Percentiles rank a stretch among this genome's conserved stretches.
These are phyloP conservation scores for Corrigiola litoralis DNA, from an alignment of 179 eudicot genomes.

Conservation along the genomic window DNA sequence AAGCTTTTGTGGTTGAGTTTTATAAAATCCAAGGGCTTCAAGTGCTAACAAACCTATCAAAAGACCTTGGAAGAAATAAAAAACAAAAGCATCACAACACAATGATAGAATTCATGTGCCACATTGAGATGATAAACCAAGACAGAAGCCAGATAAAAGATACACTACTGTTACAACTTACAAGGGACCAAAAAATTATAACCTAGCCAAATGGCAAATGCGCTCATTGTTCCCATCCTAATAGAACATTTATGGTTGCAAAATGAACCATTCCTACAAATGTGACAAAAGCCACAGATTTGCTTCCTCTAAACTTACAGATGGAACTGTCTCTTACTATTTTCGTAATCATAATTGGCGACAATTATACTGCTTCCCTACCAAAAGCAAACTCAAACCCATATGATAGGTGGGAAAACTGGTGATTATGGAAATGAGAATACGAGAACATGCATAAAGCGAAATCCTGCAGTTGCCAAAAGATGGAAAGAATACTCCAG, in stretches of 20 bases:
- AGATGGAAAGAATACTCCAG: background rate
- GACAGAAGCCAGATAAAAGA: too few species aligned
- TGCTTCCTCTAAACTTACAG: slow-evolving; percentile 8
- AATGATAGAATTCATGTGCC: too few species aligned
- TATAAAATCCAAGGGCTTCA: too few species aligned
- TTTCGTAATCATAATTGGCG: slow-evolving; percentile 2
- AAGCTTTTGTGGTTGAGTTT: too few species aligned
- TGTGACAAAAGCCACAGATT: background rate
- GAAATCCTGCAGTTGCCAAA: background rate
- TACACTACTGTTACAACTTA: background rate
- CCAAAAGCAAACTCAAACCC: slow-evolving; percentile 15
- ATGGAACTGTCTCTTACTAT: background rate
- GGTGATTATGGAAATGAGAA: background rate
- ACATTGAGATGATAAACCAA: too few species aligned
- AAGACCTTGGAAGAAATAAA: too few species aligned
- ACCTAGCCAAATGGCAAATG: background rate
- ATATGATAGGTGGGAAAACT: slow-evolving; percentile 5
- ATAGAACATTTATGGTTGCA: slow-evolving; percentile 11
- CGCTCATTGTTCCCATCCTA: background rate
- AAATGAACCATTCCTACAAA: slow-evolving; percentile 4
- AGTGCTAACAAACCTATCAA: too few species aligned
- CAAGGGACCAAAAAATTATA: background rate
- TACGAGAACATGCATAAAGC: background rate
- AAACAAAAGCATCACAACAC: too few species aligned
- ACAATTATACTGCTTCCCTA: slow-evolving; percentile 1